phyloP scores from a whole-genome alignment of 345 rosid species.

The Pistacia atlantica region DNA sequence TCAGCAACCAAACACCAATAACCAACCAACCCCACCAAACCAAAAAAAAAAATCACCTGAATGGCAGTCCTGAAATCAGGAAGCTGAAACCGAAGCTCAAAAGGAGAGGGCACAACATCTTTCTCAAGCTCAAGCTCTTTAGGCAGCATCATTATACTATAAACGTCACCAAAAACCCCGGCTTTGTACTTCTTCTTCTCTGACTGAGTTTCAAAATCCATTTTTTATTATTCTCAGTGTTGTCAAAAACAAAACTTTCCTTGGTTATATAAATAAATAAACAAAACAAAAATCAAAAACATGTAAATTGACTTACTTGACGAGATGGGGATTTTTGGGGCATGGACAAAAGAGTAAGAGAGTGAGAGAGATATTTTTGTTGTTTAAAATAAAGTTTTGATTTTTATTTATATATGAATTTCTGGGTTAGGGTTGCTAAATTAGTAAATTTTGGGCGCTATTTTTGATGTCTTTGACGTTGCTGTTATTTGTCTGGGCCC shows the following conservation, averaged over 20 bases:
- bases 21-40: neutral
- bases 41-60: constrained; percentile 38
- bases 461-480: neutral
- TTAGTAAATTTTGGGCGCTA: constrained; percentile 9
- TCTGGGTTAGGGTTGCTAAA: constrained; percentile 14
- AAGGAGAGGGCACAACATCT: constrained; percentile 41
- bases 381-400: neutral
- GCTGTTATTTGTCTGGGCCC: no score
- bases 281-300: neutral
- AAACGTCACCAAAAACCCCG: constrained; percentile 52
- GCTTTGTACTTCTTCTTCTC: constrained; percentile 47
- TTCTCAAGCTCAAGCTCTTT: constrained; percentile 60
- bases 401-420: neutral
- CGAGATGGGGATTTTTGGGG: constrained; percentile 27
- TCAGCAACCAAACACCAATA: constrained; percentile 16
- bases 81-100: constrained; percentile 58
- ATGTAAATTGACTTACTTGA: constrained; percentile 31
- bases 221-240: neutral
- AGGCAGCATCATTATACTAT: constrained; percentile 55
- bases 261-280: neutral
- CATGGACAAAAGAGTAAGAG: constrained; percentile 22
- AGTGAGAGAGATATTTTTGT: neutral
- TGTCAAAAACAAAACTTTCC: neutral
- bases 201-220: constrained; percentile 52
- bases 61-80: constrained; percentile 60